phyloP scores from a whole-genome alignment of 306 rosid species.

The Medicago ruthenica region DNA sequence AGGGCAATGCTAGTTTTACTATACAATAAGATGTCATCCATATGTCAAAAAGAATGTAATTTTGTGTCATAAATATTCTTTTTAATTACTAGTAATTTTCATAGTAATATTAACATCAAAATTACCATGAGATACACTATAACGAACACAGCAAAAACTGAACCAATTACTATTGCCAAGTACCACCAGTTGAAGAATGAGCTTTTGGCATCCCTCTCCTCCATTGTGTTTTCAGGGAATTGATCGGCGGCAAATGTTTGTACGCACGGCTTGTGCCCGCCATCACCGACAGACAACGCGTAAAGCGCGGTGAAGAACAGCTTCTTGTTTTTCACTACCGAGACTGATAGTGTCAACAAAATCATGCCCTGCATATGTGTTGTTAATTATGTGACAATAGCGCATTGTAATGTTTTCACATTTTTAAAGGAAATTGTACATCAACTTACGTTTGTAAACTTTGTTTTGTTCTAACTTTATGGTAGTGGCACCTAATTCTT shows the following conservation, averaged over 20 bases:
- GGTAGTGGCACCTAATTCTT: no score
- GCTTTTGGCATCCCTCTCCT: constrained; percentile 60
- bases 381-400: not conserved
- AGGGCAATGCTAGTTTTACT: no score
- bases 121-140: constrained; percentile 69
- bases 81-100: no score
- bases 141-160: constrained; percentile 50
- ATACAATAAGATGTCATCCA: no score
- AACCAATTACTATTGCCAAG: constrained; percentile 59
- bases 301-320: constrained; percentile 58
- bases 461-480: not conserved
- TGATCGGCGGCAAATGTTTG: constrained; percentile 90
- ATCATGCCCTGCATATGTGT: constrained; percentile 56
- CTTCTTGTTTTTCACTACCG: constrained; percentile 35
- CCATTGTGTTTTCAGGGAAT: constrained; percentile 59
- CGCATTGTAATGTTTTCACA: not conserved
- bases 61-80: no score
- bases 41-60: no score
- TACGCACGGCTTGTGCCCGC: constrained; percentile 80
- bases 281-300: constrained; percentile 63
- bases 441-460: no score
- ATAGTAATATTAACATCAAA: not conserved
- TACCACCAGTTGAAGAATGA: constrained; percentile 86
- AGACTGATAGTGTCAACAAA: constrained; percentile 59
- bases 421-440: no score